Percentiles rank a stretch among this genome's conserved stretches.
Evolutionary conservation across 352 stramenopile genomes (phyloP).

Genomic region (Stramenopiles sp.): DNA sequence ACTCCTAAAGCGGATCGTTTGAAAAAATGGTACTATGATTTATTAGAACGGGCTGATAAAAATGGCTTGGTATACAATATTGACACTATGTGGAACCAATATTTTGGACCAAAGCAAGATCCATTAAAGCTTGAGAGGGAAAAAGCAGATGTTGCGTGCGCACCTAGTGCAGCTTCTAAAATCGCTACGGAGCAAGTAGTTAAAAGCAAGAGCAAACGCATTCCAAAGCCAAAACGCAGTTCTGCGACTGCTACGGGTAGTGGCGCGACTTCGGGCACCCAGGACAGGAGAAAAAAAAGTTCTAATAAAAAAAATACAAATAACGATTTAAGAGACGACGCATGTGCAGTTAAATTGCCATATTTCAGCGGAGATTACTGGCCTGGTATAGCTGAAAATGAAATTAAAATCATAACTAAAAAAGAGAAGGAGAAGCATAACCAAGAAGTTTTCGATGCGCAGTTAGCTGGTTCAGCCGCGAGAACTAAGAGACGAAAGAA

Average conservation of each 20-base stretch:
- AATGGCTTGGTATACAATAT: slow-evolving; percentile 50
- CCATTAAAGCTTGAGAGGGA: neutral
- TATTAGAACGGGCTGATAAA: slow-evolving; percentile 50
- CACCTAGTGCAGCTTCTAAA: too few relatives aligned
- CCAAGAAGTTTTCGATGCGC: slow-evolving; percentile 29
- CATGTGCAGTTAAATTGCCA: slow-evolving; percentile 48
- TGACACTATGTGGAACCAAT: slow-evolving; percentile 33
- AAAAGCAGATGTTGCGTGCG: neutral
- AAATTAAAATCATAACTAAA: slow-evolving; percentile 56
- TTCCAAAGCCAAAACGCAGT: too few relatives aligned
- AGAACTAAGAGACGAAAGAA: slow-evolving; percentile 30
- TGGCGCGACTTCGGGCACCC: too few relatives aligned
- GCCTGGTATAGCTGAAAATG: slow-evolving; percentile 85
- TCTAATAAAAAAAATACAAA: neutral
- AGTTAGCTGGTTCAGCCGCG: slow-evolving; percentile 20
- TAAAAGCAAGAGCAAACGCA: too few relatives aligned
- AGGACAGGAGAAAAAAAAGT: neutral
- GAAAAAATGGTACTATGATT: slow-evolving; percentile 58
- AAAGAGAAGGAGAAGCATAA: slow-evolving; percentile 41
- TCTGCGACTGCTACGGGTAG: too few relatives aligned
- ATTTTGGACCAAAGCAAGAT: neutral
- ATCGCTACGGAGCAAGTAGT: too few relatives aligned
- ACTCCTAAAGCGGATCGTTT: slow-evolving; percentile 58
- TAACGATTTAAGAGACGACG: neutral
- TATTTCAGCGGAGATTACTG: slow-evolving; percentile 99